Evolutionary conservation across 2,329 filamentous ascomycete species (phyloP).

Genomic region (Aspergillus jensenii): DNA sequence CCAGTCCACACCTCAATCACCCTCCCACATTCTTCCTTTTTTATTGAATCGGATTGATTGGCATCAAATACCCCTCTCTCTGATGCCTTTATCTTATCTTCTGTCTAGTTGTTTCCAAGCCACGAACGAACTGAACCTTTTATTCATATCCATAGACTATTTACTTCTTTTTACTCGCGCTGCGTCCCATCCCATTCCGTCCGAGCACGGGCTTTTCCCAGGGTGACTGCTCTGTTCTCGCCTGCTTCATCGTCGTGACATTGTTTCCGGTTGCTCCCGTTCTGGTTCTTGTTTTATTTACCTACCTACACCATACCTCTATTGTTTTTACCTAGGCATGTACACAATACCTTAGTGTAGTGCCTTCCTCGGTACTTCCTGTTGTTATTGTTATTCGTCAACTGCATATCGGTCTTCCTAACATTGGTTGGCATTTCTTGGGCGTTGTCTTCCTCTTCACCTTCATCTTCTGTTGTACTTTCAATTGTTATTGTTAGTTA

Average conservation of each 20-base stretch:
- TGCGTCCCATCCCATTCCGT: too few species aligned
- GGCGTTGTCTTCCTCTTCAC: slow-evolving; percentile 4
- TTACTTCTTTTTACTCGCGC: too few species aligned
- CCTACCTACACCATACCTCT: neutral
- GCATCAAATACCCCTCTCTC: slow-evolving; percentile 4
- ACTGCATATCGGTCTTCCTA: slow-evolving; percentile 14
- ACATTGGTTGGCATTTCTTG: slow-evolving; percentile 18
- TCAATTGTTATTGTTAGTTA: neutral
- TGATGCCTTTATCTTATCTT: neutral
- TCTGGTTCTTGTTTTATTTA: neutral
- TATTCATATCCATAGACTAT: slow-evolving; percentile 17
- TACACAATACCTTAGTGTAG: slow-evolving; percentile 5
- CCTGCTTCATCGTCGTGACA: neutral
- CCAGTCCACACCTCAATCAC: neutral
- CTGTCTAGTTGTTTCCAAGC: slow-evolving; percentile 1
- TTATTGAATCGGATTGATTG: neutral
- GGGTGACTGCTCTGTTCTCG: neutral
- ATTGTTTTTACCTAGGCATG: slow-evolving; percentile 1
- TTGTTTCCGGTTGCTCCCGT: neutral
- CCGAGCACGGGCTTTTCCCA: neutral
- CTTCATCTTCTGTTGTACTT: neutral
- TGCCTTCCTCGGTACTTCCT: neutral
- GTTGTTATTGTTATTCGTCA: neutral
- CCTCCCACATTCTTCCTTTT: neutral
- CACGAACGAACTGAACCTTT: neutral